These are phyloP conservation scores for Yamadazyma endophytica DNA, from an alignment of 805 yeast genomes.

Conservation along the genomic window DNA sequence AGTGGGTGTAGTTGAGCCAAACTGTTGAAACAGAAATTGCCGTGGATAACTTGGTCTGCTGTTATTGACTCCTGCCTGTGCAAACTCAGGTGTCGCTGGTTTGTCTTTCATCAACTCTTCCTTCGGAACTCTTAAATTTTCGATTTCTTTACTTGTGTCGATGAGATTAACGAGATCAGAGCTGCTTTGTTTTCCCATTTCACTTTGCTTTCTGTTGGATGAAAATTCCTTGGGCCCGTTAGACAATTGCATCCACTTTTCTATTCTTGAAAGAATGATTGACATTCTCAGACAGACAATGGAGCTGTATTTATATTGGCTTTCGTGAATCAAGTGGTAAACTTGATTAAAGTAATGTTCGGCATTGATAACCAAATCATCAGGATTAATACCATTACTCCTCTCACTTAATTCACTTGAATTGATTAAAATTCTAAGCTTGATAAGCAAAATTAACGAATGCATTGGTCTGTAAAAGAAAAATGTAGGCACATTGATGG, in stretches of 20 bases:
- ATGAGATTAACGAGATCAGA: slow-evolving; percentile 23
- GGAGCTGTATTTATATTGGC: slow-evolving; percentile 16
- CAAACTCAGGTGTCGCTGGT: slow-evolving; percentile 1
- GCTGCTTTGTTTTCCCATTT: background rate
- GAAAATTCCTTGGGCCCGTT: slow-evolving; percentile 9
- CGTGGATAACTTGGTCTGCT: slow-evolving; percentile 1
- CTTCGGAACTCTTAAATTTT: slow-evolving; percentile 23
- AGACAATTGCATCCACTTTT: slow-evolving; percentile 24
- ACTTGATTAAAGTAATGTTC: slow-evolving; percentile 18
- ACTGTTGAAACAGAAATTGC: background rate
- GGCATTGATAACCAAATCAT: slow-evolving; percentile 16
- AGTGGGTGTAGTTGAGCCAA: background rate
- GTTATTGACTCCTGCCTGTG: background rate
- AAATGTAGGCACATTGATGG: slow-evolving; percentile 45
- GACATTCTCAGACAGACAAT: slow-evolving; percentile 21
- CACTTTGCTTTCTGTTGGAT: slow-evolving; percentile 1
- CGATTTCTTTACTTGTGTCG: slow-evolving; percentile 28
- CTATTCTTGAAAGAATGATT: slow-evolving; percentile 18
- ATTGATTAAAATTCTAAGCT: slow-evolving; percentile 43
- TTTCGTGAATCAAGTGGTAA: slow-evolving; percentile 14
- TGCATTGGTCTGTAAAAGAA: slow-evolving; percentile 53
- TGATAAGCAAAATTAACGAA: slow-evolving; percentile 44
- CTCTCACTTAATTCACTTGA: slow-evolving; percentile 26
- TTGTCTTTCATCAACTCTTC: too few relatives aligned
- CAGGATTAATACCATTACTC: slow-evolving; percentile 9